Evolutionary conservation across 257 asterid genomes (phyloP).

Genomic region (Plectranthus barbatus): DNA sequence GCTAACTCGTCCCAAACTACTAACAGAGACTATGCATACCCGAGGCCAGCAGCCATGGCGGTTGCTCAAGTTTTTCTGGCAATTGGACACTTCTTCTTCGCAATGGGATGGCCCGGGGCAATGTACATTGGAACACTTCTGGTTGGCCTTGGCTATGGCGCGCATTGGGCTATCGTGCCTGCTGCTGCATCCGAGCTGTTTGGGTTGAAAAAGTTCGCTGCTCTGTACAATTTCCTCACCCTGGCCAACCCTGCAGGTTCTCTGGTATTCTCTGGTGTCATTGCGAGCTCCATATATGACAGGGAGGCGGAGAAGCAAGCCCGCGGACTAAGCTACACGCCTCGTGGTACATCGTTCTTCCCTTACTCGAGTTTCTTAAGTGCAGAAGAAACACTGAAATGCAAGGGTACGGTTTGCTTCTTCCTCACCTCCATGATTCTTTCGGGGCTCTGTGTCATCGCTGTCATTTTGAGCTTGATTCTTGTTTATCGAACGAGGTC

Average conservation of each 20-base stretch:
- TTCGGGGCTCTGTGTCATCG: slow-evolving; percentile 64
- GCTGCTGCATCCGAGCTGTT: slow-evolving; percentile 88
- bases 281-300: slow-evolving; percentile 82
- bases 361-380: slow-evolving; percentile 35
- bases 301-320: slow-evolving; percentile 81
- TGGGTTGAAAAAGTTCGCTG: slow-evolving; percentile 80
- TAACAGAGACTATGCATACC: slow-evolving; percentile 76
- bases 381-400: slow-evolving; percentile 49
- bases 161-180: slow-evolving; percentile 95
- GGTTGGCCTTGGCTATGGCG: slow-evolving; percentile 93
- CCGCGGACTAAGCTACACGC: slow-evolving; percentile 21
- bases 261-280: slow-evolving; percentile 61
- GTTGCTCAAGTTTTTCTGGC: slow-evolving; percentile 76
- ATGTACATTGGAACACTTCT: slow-evolving; percentile 85
- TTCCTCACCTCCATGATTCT: slow-evolving; percentile 66
- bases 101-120: slow-evolving; percentile 91
- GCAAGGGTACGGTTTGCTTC: slow-evolving; percentile 74
- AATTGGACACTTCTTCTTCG: slow-evolving; percentile 71
- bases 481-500: slow-evolving; percentile 71
- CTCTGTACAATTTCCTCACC: slow-evolving; percentile 73
- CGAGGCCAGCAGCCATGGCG: slow-evolving; percentile 75
- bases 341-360: slow-evolving; percentile 17
- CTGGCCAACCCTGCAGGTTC: slow-evolving; percentile 86
- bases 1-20: background rate
- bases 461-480: slow-evolving; percentile 53